phyloP scores from a whole-genome alignment of 495 filamentous ascomycete species.

The Hyaloscypha bicolor region DNA sequence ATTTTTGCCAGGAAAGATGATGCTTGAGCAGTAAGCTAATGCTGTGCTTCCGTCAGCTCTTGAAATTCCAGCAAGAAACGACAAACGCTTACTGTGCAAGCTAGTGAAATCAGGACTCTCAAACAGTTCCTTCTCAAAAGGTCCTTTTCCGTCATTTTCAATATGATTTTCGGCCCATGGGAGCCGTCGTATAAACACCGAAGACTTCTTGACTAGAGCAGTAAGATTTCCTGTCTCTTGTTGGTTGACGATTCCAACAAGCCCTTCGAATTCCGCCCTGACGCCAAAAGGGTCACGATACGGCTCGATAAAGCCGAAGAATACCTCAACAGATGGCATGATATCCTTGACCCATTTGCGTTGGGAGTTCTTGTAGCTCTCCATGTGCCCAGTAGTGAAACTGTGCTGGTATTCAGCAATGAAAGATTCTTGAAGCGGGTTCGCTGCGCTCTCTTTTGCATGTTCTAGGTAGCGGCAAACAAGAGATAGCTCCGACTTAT shows the following conservation, averaged over 20 bases:
- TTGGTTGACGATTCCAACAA: slow-evolving; percentile 46
- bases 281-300: slow-evolving; percentile 51
- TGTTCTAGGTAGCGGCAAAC: slow-evolving; percentile 9
- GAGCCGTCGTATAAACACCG: slow-evolving; percentile 39
- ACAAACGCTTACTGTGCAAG: slow-evolving; percentile 37
- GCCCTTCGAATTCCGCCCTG: slow-evolving; percentile 48
- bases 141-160: slow-evolving; percentile 44
- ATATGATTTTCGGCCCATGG: slow-evolving; percentile 37
- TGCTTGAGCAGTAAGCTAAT: slow-evolving; percentile 47
- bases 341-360: slow-evolving; percentile 46
- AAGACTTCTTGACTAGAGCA: slow-evolving; percentile 38
- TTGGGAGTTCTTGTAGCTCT: slow-evolving; percentile 41
- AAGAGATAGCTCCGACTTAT: slow-evolving; percentile 5
- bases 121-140: slow-evolving; percentile 46
- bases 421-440: slow-evolving; percentile 34
- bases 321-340: slow-evolving; percentile 43
- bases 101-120: slow-evolving; percentile 46
- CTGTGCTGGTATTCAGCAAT: slow-evolving; percentile 37
- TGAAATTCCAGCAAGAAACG: background rate
- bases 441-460: slow-evolving; percentile 38
- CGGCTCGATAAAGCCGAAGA: slow-evolving; percentile 52
- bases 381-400: slow-evolving; percentile 42
- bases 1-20: slow-evolving; percentile 45
- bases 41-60: slow-evolving; percentile 28
- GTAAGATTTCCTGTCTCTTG: slow-evolving; percentile 40